Percentiles rank a stretch among this genome's conserved stretches.
Evolutionary conservation across 1,284 basidiomycete species (phyloP).

Genomic region (Cryptococcus sp.): DNA sequence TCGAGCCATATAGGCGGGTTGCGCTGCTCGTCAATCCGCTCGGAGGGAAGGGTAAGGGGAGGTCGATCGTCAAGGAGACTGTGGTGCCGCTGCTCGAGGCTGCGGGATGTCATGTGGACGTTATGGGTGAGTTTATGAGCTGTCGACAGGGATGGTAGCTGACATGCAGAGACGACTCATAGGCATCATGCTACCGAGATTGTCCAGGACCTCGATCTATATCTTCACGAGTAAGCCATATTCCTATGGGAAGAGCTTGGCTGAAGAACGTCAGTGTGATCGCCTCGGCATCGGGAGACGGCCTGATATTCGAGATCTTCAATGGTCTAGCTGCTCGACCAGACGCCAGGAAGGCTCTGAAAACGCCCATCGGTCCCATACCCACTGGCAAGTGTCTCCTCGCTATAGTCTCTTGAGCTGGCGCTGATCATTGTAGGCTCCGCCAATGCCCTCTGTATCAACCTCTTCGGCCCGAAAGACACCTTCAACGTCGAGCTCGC

Average conservation of each 20-base stretch:
- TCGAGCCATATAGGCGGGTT: constrained; percentile 54
- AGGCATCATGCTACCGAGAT: constrained; percentile 68
- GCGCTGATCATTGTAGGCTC: constrained; percentile 42
- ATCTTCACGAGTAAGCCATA: constrained; percentile 55
- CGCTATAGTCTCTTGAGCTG: too few species aligned
- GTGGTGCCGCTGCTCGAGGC: constrained; percentile 75
- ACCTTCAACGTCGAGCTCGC: constrained; percentile 70
- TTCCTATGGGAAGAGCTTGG: neutral
- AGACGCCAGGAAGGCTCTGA: constrained; percentile 64
- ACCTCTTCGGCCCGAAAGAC: constrained; percentile 50
- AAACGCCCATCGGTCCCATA: constrained; percentile 73
- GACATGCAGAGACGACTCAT: constrained; percentile 73
- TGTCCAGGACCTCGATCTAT: constrained; percentile 56
- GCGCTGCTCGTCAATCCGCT: constrained; percentile 81
- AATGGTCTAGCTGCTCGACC: constrained; percentile 78
- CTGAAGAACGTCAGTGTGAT: constrained; percentile 52
- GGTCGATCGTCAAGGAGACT: constrained; percentile 56
- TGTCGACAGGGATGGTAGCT: too few species aligned
- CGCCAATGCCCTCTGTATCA: constrained; percentile 45
- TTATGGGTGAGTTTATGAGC: constrained; percentile 54
- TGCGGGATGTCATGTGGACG: constrained; percentile 64
- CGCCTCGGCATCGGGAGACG: constrained; percentile 83
- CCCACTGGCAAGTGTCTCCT: constrained; percentile 66
- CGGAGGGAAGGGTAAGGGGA: constrained; percentile 76
- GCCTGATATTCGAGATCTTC: constrained; percentile 81